phyloP scores from a whole-genome alignment of 768 basidiomycete genomes.

The Tricholoma saponaceum region DNA sequence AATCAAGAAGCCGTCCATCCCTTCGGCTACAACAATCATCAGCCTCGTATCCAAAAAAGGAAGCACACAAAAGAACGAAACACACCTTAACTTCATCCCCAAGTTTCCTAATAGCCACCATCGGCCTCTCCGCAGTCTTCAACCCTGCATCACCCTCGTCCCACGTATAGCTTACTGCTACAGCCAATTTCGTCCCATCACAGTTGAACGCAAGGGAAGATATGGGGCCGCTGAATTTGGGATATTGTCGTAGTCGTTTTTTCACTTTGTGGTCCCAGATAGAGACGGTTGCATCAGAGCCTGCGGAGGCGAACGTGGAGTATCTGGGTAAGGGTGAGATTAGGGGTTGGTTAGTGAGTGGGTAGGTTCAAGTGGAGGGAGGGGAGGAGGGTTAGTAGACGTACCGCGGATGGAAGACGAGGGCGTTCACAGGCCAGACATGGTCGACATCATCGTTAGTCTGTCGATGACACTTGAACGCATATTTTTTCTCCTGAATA shows the following conservation, averaged over 20 bases:
- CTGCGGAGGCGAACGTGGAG: conserved; percentile 94
- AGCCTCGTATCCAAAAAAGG: not conserved
- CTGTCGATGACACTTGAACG: conserved; percentile 96
- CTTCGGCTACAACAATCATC: conserved; percentile 10
- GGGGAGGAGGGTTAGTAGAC: conserved; percentile 11
- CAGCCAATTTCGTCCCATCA: conserved; percentile 77
- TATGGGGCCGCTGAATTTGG: conserved; percentile 73
- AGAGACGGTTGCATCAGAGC: conserved; percentile 90
- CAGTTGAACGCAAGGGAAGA: conserved; percentile 79
- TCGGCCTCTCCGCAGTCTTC: conserved; percentile 59
- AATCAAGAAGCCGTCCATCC: conserved; percentile 11
- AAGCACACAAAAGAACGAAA: not conserved
- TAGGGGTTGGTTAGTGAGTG: not conserved
- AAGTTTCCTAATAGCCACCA: conserved; percentile 55
- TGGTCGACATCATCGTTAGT: conserved; percentile 89
- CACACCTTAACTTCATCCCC: conserved; percentile 77
- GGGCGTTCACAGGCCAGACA: conserved; percentile 93
- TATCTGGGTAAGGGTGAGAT: conserved; percentile 42
- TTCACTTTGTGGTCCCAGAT: conserved; percentile 98
- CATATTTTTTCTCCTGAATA: conserved; percentile 83
- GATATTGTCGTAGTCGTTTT: conserved; percentile 89
- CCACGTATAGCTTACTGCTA: conserved; percentile 88
- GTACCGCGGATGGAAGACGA: conserved; percentile 89
- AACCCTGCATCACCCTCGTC: conserved; percentile 78
- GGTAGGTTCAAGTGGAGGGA: not conserved